Base-by-base conservation (phyloP, 805 yeast species). In the Saccharomycopsis oosterbeekiorum region DNA sequence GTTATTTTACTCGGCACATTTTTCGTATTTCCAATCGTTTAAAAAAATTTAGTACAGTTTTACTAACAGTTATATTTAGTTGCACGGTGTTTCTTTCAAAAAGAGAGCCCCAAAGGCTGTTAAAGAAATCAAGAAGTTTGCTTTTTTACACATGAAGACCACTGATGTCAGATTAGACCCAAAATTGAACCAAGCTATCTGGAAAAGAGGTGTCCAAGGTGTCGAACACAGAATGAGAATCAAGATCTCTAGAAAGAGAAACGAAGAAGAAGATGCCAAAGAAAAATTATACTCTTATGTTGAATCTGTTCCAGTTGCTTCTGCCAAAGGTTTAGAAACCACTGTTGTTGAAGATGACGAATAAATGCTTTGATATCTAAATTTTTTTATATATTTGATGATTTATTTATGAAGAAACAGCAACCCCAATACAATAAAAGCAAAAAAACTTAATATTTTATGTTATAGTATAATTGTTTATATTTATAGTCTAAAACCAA, bases 131-230 rank as follows among this genome's bases (percentile, higher is more conserved):
- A 93, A 90, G 86, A 91, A 89, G 82, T 94, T 94, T 78, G 97
- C 98, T 76, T 84, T 89, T 78, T 85, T 89, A 83, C 97, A 93
- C 88, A 90, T 94, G 94, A 98, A 98, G 78, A 94, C 99, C 74
- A 80, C 88, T 69, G 99, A 94, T 79, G 98, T 94, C 80, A 94
- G 99, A 85, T 82, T 94, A 75, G 98, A 94, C 82, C 98, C 99
- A 77, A 89, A 86, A 81, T 84, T 94, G 80, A 94, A 94, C 89
- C 94, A 92, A 81, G 96, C 87, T 76, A 84, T 94, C 83, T 94
- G 99, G 99, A 88, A 89, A 81, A 92, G 96, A 84, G 99, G 99
- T 85, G 86, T 94, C 83, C 91, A 92, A 85, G 97, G 97, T 84
- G 96, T 90, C 75, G 97, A 96, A 78, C 83, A 82, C 90, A 92